These are phyloP conservation scores for Sporothrix pseudoabietina DNA, from an alignment of 2,329 filamentous ascomycete genomes.

Conservation along the genomic window DNA sequence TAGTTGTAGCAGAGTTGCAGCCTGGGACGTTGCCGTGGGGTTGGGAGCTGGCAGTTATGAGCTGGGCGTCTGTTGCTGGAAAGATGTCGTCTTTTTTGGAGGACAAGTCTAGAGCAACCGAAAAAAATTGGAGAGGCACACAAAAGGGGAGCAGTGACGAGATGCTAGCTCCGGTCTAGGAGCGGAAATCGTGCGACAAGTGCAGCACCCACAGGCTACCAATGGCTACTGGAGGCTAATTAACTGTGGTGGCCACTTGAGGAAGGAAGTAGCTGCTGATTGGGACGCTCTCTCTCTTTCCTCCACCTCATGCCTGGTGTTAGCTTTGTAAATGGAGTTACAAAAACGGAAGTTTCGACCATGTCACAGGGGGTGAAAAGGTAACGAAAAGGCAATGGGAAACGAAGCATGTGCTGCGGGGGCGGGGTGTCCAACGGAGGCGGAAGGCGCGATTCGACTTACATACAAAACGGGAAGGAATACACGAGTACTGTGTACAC, in stretches of 20 bases:
- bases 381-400: not conserved
- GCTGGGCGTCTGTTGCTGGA: slow-evolving; percentile 1
- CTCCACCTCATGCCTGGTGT: not conserved
- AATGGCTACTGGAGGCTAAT: not conserved
- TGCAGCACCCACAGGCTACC: not conserved
- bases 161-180: slow-evolving; percentile 27
- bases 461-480: slow-evolving; percentile 12
- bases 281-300: not conserved
- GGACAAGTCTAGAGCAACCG: not conserved
- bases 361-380: not conserved
- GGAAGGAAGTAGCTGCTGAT: not conserved
- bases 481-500: not conserved
- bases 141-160: slow-evolving; percentile 1
- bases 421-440: slow-evolving; percentile 1
- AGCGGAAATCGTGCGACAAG: slow-evolving; percentile 12
- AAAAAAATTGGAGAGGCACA: slow-evolving; percentile 12
- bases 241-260: no score
- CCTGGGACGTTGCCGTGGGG: not conserved
- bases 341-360: not conserved
- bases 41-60: not conserved
- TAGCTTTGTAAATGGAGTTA: no score
- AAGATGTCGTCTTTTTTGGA: not conserved
- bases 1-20: not conserved
- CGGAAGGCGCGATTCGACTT: slow-evolving; percentile 8
- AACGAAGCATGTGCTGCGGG: slow-evolving; percentile 4